phyloP scores from a whole-genome alignment of 805 yeast genomes.

The Cyberlindnera lachancei region DNA sequence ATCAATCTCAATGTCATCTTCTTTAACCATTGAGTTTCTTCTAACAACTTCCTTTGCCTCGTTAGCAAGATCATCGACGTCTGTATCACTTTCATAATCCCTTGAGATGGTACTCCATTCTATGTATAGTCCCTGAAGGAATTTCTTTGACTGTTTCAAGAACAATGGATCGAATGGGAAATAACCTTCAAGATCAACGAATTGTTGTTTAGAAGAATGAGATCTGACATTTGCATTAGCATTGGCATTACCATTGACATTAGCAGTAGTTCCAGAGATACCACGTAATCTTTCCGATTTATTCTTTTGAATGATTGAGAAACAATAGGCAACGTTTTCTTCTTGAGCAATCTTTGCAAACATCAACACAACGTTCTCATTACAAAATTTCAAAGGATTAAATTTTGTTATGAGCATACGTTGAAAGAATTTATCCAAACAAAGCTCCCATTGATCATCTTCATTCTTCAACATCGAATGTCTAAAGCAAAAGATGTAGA shows the following conservation, averaged over 20 bases:
- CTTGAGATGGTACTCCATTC: conserved; percentile 82
- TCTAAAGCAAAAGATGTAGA: conserved; percentile 89
- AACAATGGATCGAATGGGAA: conserved; percentile 94
- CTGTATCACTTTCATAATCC: conserved; percentile 40
- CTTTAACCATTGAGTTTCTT: conserved; percentile 14
- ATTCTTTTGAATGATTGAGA: conserved; percentile 85
- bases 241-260: no score
- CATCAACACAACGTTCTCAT: conserved; percentile 86
- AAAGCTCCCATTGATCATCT: conserved; percentile 61
- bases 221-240: conserved; percentile 8
- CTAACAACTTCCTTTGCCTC: conserved; percentile 18
- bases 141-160: conserved; percentile 49
- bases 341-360: conserved; percentile 90
- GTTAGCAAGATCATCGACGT: conserved; percentile 30
- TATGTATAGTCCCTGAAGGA: conserved; percentile 52
- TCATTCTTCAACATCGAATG: conserved; percentile 46
- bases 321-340: conserved; percentile 87
- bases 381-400: conserved; percentile 89
- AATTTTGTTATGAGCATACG: conserved; percentile 79
- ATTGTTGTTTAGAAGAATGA: conserved; percentile 61
- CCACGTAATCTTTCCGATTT: conserved; percentile 43
- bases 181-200: conserved; percentile 84
- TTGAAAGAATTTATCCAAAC: conserved; percentile 79
- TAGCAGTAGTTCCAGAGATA: conserved; percentile 34
- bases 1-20: conserved; percentile 1